phyloP scores from a whole-genome alignment of 441 rosid genomes.

The Jatropha multifida region DNA sequence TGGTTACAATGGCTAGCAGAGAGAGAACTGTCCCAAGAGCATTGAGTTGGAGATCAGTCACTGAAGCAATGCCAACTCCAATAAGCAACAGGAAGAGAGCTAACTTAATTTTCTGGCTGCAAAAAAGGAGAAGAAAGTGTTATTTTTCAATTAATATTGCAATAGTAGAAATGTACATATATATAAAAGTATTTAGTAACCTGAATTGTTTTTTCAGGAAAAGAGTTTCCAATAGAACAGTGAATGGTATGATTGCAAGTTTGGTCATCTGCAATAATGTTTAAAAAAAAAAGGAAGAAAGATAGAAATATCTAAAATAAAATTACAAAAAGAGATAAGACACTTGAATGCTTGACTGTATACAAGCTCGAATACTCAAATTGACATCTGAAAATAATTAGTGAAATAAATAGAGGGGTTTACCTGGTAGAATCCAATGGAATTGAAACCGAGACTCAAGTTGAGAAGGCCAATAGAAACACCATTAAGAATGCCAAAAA shows the following conservation, averaged over 20 bases:
- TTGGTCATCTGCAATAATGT: constrained; percentile 73
- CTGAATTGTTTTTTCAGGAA: constrained; percentile 92
- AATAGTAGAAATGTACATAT: not conserved
- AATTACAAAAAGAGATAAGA: too few species aligned
- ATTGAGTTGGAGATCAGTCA: constrained; percentile 98
- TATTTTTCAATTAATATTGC: not conserved
- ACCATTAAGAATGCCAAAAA: constrained; percentile 94
- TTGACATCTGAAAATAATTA: not conserved
- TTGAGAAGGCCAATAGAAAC: constrained; percentile 92
- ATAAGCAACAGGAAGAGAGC: constrained; percentile 65
- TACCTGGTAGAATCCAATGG: constrained; percentile 96
- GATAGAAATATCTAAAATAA: too few species aligned
- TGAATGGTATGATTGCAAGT: constrained; percentile 96
- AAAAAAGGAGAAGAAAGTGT: constrained; percentile 3
- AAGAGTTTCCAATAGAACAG: constrained; percentile 84
- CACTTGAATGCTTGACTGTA: too few species aligned
- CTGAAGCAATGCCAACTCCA: constrained; percentile 93
- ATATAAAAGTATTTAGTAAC: constrained; percentile 25
- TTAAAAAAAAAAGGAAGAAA: too few species aligned
- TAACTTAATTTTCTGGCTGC: constrained; percentile 80
- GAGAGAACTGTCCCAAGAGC: constrained; percentile 74
- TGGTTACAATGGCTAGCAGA: constrained; percentile 76
- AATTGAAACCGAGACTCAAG: constrained; percentile 94
- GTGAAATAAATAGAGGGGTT: not conserved
- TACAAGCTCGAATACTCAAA: too few species aligned